phyloP scores from a whole-genome alignment of 768 basidiomycete species.

The Xerocomus brunneocitrinus region DNA sequence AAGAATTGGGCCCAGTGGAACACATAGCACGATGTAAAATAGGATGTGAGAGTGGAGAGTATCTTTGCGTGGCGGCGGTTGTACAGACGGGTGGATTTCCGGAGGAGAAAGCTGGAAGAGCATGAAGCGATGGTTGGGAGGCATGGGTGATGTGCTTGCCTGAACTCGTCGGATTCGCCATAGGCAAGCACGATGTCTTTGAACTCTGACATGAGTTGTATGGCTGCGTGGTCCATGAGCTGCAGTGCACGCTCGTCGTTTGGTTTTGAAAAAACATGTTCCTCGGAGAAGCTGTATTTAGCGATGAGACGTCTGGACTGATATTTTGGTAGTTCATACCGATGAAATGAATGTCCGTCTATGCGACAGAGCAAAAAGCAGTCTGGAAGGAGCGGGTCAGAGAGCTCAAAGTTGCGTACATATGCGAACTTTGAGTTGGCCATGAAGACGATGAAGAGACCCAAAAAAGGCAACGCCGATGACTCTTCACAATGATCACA shows the following conservation, averaged over 20 bases:
- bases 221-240: slow-evolving; percentile 91
- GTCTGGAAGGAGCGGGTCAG: slow-evolving; percentile 78
- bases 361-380: slow-evolving; percentile 83
- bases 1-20: slow-evolving; percentile 83
- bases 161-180: slow-evolving; percentile 97
- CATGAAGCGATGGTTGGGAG: not conserved
- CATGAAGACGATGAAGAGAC: slow-evolving; percentile 43
- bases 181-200: slow-evolving; percentile 84
- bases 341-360: slow-evolving; percentile 93
- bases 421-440: slow-evolving; percentile 92
- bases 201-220: slow-evolving; percentile 73
- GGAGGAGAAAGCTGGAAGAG: slow-evolving; percentile 73
- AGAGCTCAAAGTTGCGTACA: slow-evolving; percentile 84
- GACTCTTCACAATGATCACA: slow-evolving; percentile 19
- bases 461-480: slow-evolving; percentile 15
- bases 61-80: slow-evolving; percentile 88
- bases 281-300: slow-evolving; percentile 69
- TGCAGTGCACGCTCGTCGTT: slow-evolving; percentile 84
- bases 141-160: slow-evolving; percentile 40
- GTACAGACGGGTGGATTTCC: slow-evolving; percentile 69
- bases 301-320: not conserved
- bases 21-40: slow-evolving; percentile 89
- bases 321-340: slow-evolving; percentile 40
- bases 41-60: slow-evolving; percentile 72
- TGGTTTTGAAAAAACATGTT: slow-evolving; percentile 81